A percentile compares a stretch with the other conserved stretches of the same genome.
Conservation (phyloP, 192 early-diverging fungal species). For the Rhizoclosmatium sp. region DNA sequence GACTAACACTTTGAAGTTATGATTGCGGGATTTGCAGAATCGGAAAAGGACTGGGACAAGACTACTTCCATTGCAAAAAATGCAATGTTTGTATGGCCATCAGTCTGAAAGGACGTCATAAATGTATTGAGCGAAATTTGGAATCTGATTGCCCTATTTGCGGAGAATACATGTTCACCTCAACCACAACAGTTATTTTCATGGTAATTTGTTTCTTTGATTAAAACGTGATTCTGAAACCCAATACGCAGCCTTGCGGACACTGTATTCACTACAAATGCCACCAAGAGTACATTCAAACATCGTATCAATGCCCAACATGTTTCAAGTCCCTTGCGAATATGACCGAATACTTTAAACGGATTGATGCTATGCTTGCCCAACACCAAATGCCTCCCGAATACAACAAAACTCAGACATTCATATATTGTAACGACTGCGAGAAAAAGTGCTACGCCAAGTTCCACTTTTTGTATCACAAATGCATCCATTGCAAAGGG, state of each 20-base stretch:
- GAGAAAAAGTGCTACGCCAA: conserved; percentile 81
- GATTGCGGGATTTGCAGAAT: conserved; percentile 93
- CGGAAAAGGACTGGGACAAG: conserved; percentile 78
- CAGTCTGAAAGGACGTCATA: conserved; percentile 75
- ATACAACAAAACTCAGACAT: conserved; percentile 76
- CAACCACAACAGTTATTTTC: conserved; percentile 80
- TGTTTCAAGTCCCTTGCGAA: conserved; percentile 91
- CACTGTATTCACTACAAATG: conserved; percentile 94
- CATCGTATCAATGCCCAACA: conserved; percentile 94
- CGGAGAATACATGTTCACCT: conserved; percentile 94
- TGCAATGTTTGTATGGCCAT: conserved; percentile 94
- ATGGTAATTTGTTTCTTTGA: conserved; percentile 64
- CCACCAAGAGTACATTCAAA: conserved; percentile 83
- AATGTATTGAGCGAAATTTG: conserved; percentile 90
- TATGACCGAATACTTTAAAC: conserved; percentile 80
- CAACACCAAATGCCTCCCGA: conserved; percentile 91
- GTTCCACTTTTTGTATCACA: conserved; percentile 98
- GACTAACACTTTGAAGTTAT: conserved; percentile 45
- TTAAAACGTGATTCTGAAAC: neutral
- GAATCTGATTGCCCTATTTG: conserved; percentile 97
- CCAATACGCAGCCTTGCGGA: conserved; percentile 74
- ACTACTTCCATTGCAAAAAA: conserved; percentile 92
- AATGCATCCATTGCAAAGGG: conserved; percentile 83
- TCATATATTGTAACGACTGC: conserved; percentile 96
- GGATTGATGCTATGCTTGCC: conserved; percentile 82